phyloP scores from a whole-genome alignment of 169 alveolate genomes.

The Plasmodium knowlesi region DNA sequence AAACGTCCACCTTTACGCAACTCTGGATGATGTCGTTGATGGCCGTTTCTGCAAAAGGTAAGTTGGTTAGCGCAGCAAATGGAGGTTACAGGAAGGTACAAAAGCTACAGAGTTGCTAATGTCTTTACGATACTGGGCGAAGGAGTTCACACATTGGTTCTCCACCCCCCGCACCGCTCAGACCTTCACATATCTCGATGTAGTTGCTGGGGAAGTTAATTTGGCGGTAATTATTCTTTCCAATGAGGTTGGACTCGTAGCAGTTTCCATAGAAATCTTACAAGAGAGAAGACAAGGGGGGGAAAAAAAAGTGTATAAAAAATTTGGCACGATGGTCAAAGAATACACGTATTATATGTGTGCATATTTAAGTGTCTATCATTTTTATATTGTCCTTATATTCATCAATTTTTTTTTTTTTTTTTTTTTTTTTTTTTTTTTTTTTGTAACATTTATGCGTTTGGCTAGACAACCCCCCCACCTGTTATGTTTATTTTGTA shows the following conservation, averaged over 20 bases:
- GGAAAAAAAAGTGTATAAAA: constrained; percentile 1
- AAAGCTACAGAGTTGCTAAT: background rate
- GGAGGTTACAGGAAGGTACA: background rate
- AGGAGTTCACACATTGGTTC: background rate
- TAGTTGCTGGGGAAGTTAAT: constrained; percentile 45
- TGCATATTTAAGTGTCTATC: background rate
- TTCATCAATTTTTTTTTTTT: background rate
- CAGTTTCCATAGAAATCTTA: constrained; percentile 29
- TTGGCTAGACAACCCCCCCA: background rate
- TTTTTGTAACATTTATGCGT: background rate
- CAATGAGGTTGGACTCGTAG: constrained; percentile 47
- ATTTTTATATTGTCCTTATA: background rate
- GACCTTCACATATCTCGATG: constrained; percentile 51
- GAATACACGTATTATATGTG: background rate
- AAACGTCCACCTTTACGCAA: constrained; percentile 10
- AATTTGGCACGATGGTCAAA: background rate
- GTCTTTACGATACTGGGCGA: background rate
- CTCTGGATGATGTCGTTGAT: constrained; percentile 38
- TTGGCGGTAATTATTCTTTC: constrained; percentile 4
- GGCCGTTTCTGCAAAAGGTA: constrained; percentile 16
- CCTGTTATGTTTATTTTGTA: constrained; percentile 62
- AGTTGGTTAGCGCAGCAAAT: background rate
- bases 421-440: background rate
- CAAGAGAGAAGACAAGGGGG: background rate
- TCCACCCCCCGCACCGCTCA: background rate